These are phyloP conservation scores for Boletus semigastroideus DNA, from an alignment of 1,284 basidiomycete genomes.

Conservation along the genomic window DNA sequence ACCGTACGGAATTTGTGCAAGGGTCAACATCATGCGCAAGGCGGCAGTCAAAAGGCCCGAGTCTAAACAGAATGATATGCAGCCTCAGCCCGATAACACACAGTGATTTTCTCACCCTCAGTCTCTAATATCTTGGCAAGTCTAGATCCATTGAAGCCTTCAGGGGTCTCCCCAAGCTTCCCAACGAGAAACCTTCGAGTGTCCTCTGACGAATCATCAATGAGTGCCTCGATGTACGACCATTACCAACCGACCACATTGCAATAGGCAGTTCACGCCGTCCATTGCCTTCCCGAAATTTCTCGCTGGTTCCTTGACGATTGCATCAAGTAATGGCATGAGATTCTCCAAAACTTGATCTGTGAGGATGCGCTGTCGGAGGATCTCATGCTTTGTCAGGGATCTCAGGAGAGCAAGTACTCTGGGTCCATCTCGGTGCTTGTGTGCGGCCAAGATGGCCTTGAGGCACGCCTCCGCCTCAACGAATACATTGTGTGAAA, in stretches of 20 bases:
- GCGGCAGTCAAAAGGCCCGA: conserved; percentile 11
- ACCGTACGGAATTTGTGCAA: conserved; percentile 17
- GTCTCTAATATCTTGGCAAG: conserved; percentile 17
- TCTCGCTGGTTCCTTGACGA: neutral
- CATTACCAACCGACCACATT: conserved; percentile 15
- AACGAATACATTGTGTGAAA: conserved; percentile 2
- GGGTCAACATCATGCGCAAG: conserved; percentile 19
- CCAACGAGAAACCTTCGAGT: conserved; percentile 4
- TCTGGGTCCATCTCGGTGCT: conserved; percentile 15
- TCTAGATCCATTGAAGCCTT: neutral
- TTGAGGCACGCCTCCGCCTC: conserved; percentile 7
- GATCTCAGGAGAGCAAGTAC: conserved; percentile 23
- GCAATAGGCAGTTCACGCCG: conserved; percentile 19
- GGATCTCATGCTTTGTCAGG: conserved; percentile 16
- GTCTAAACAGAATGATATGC: conserved; percentile 8
- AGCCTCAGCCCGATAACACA: neutral
- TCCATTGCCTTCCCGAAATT: conserved; percentile 27
- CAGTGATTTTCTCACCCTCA: conserved; percentile 4
- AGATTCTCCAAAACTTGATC: conserved; percentile 14
- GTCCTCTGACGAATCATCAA: conserved; percentile 12
- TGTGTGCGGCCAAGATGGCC: conserved; percentile 11
- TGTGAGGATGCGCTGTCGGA: conserved; percentile 17
- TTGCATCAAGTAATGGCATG: conserved; percentile 14
- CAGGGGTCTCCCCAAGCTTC: conserved; percentile 7
- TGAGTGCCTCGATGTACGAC: neutral